These are phyloP conservation scores for Barnettozyma wickerhamii DNA, from an alignment of 805 yeast species.

Conservation along the genomic window DNA sequence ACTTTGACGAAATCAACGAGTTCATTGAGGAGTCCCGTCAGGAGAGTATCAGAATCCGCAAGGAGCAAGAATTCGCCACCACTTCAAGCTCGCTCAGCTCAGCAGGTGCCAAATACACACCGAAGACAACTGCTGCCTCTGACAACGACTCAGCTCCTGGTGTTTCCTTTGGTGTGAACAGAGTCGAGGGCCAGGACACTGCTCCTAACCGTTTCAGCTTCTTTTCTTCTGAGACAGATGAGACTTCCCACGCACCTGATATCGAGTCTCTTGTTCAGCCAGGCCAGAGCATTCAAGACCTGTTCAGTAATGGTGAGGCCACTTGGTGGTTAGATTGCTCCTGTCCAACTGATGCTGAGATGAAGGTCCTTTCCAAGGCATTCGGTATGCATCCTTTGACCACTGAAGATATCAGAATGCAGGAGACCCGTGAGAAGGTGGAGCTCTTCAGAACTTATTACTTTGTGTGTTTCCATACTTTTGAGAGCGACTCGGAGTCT, in stretches of 20 bases:
- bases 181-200: slow-evolving; percentile 30
- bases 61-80: slow-evolving; percentile 14
- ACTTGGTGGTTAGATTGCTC: slow-evolving; percentile 97
- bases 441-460: slow-evolving; percentile 87
- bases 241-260: slow-evolving; percentile 87
- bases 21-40: slow-evolving; percentile 61
- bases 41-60: slow-evolving; percentile 34
- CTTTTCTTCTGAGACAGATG: slow-evolving; percentile 77
- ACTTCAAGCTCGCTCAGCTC: slow-evolving; percentile 30
- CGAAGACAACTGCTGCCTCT: slow-evolving; percentile 25
- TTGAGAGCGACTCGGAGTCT: slow-evolving; percentile 78
- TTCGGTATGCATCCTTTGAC: slow-evolving; percentile 98
- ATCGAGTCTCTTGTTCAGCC: slow-evolving; percentile 70
- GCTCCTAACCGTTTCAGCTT: slow-evolving; percentile 80
- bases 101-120: slow-evolving; percentile 63
- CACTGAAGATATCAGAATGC: slow-evolving; percentile 94
- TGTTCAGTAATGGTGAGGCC: slow-evolving; percentile 68
- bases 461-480: slow-evolving; percentile 95
- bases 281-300: slow-evolving; percentile 58
- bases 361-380: slow-evolving; percentile 87
- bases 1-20: slow-evolving; percentile 86
- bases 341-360: slow-evolving; percentile 92
- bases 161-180: slow-evolving; percentile 37
- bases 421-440: slow-evolving; percentile 95
- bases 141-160: slow-evolving; percentile 28